Evolutionary conservation across 2,329 filamentous ascomycete genomes (phyloP).

Genomic region (Diaporthe destruens): DNA sequence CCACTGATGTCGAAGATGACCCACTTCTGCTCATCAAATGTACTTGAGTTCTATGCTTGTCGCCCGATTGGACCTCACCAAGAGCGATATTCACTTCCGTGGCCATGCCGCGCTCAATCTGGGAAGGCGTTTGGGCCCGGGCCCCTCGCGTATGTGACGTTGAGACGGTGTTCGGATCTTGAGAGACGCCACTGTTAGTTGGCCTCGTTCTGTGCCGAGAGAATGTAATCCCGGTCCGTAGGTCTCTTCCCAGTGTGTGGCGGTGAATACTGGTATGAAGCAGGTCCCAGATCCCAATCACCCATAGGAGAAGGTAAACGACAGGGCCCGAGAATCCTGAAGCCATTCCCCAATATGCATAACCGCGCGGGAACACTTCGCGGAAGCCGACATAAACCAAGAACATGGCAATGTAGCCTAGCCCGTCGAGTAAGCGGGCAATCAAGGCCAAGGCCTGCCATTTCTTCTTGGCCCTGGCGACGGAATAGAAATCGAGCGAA

Average conservation of each 20-base stretch:
- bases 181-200: background rate
- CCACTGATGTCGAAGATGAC: slow-evolving; percentile 24
- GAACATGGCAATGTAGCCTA: slow-evolving; percentile 53
- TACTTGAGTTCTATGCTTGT: background rate
- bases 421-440: slow-evolving; percentile 49
- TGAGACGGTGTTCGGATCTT: background rate
- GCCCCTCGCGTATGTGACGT: background rate
- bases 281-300: slow-evolving; percentile 46
- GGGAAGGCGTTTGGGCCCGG: slow-evolving; percentile 17
- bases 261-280: slow-evolving; percentile 35
- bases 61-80: slow-evolving; percentile 3
- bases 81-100: slow-evolving; percentile 8
- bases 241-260: slow-evolving; percentile 26
- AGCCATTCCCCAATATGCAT: slow-evolving; percentile 54
- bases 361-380: slow-evolving; percentile 53
- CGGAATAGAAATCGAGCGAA: slow-evolving; percentile 53
- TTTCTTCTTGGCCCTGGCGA: slow-evolving; percentile 49
- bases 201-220: background rate
- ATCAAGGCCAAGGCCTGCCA: slow-evolving; percentile 52
- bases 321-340: slow-evolving; percentile 48
- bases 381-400: slow-evolving; percentile 52
- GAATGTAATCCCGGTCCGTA: background rate
- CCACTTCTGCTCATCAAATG: slow-evolving; percentile 4
- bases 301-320: slow-evolving; percentile 54
- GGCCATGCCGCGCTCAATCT: background rate